Conservation (phyloP, 1,284 basidiomycete species). For the Dichomitus squalens region DNA sequence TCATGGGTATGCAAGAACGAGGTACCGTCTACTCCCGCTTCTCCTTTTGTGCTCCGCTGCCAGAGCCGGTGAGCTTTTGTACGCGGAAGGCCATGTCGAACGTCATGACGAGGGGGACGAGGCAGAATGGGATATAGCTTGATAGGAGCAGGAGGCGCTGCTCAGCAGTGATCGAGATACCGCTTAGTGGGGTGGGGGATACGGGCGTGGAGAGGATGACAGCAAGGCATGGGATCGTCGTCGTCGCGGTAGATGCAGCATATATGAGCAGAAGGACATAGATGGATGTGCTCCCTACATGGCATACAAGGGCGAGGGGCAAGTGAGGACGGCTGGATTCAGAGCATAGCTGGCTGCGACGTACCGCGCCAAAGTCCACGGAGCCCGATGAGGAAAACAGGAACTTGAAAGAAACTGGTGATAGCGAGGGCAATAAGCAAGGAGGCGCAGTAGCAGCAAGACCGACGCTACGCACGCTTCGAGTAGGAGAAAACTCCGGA, state of each 20-base stretch:
- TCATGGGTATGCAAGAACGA: background rate
- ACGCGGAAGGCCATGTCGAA: slow-evolving; percentile 67
- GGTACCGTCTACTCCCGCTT: slow-evolving; percentile 13
- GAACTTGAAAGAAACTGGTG: slow-evolving; percentile 75
- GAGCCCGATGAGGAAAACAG: slow-evolving; percentile 72
- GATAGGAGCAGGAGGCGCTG: slow-evolving; percentile 60
- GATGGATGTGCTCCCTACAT: slow-evolving; percentile 23
- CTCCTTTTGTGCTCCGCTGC: slow-evolving; percentile 2
- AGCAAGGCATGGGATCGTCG: slow-evolving; percentile 71
- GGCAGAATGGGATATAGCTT: slow-evolving; percentile 77
- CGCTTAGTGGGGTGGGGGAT: slow-evolving; percentile 21
- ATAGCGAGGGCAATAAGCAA: too few species aligned
- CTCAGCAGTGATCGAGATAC: slow-evolving; percentile 43
- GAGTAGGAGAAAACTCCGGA: slow-evolving; percentile 62
- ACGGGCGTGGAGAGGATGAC: slow-evolving; percentile 53
- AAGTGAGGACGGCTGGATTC: background rate
- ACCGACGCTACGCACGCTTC: slow-evolving; percentile 43
- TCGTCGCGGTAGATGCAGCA: slow-evolving; percentile 77
- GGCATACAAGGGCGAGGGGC: background rate
- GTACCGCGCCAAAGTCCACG: slow-evolving; percentile 67
- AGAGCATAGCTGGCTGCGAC: slow-evolving; percentile 16
- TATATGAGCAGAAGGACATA: slow-evolving; percentile 71
- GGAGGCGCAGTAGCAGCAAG: background rate
- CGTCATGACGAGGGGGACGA: slow-evolving; percentile 72
- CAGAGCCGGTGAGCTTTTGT: slow-evolving; percentile 27